Evolutionary conservation across 2,329 filamentous ascomycete species (phyloP).

Genomic region (Beauveria sp.): DNA sequence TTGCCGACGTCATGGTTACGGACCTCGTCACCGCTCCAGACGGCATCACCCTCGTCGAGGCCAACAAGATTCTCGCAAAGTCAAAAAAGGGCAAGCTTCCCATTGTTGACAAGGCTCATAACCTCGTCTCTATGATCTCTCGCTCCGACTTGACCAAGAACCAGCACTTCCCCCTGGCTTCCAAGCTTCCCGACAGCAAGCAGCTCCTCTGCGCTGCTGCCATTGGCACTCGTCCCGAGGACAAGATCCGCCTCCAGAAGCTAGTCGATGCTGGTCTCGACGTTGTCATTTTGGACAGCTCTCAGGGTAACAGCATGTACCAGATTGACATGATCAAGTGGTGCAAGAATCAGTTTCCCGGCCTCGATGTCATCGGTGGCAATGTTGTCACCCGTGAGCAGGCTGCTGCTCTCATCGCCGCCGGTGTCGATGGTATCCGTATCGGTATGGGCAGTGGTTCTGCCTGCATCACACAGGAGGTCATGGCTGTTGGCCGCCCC

Average conservation of each 20-base stretch:
- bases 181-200: slow-evolving; percentile 94
- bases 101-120: slow-evolving; percentile 75
- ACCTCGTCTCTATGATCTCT: slow-evolving; percentile 86
- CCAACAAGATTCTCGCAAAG: slow-evolving; percentile 85
- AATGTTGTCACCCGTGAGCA: slow-evolving; percentile 98
- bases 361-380: slow-evolving; percentile 90
- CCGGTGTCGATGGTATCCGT: slow-evolving; percentile 89
- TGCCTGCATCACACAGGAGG: slow-evolving; percentile 98
- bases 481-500: slow-evolving; percentile 96
- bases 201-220: slow-evolving; percentile 93
- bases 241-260: slow-evolving; percentile 77
- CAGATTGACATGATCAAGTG: slow-evolving; percentile 98
- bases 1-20: slow-evolving; percentile 90
- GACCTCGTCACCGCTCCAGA: slow-evolving; percentile 82
- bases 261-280: slow-evolving; percentile 93
- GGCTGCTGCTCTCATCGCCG: slow-evolving; percentile 83
- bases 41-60: slow-evolving; percentile 78
- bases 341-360: slow-evolving; percentile 79
- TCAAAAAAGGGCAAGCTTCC: slow-evolving; percentile 99
- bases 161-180: slow-evolving; percentile 90
- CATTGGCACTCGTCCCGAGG: slow-evolving; percentile 89
- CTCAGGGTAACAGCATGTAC: slow-evolving; percentile 97
- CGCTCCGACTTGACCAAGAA: slow-evolving; percentile 98
- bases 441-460: slow-evolving; percentile 99
- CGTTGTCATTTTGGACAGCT: slow-evolving; percentile 90